Evolutionary conservation across 1,284 basidiomycete genomes (phyloP), one percentile per base, ranked within the genome.

Genomic region (Tilletia setariae): DNA sequence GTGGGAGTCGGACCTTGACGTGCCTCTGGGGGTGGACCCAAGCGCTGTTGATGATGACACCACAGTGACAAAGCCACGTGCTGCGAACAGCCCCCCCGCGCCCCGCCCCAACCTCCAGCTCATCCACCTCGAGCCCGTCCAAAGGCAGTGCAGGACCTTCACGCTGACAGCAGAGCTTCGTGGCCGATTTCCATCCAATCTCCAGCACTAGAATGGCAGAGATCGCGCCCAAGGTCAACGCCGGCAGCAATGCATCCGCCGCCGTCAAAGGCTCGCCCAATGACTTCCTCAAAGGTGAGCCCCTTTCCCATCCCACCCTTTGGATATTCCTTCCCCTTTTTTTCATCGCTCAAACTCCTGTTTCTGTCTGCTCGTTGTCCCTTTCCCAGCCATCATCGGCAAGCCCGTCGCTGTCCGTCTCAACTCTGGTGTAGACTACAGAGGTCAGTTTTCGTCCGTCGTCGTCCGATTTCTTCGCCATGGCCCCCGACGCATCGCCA

Each of bases 401-500:
- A 96, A 97, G 84, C 88, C 88, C 66, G 95, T 98, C 68, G 91
- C 94, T 72, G 96, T 98, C 51, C 87, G 94, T 68, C 86, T 98
- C 68, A 93, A 91, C n/a, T 93, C 91, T 49, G 96, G 96, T 1
- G 91, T 98, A 15, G 94, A 98, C 84, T 98, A 99, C 84, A 88
- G 89, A 74, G 95, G 95, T 93, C 73, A 67, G 88, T 83, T 11
- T 2, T 19, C n/a, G 43, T 44, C 11, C 43, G 9, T n/a, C 13
- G 15, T 2, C 19, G 42, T 15, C 56, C 30, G n/a, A 16, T 25
- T 30, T 65, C 43, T 25, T 35, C 30, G n/a, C n/a, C n/a, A n/a
- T n/a, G n/a, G n/a, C n/a, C n/a, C n/a, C n/a, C n/a, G 19, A 9
- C 40, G 44, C 49, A 49, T 15, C 30, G 16, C 16, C 2, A 23